These are phyloP conservation scores for Debaryomyces coudertii DNA, from an alignment of 1,139 yeast species.

Conservation along the genomic window DNA sequence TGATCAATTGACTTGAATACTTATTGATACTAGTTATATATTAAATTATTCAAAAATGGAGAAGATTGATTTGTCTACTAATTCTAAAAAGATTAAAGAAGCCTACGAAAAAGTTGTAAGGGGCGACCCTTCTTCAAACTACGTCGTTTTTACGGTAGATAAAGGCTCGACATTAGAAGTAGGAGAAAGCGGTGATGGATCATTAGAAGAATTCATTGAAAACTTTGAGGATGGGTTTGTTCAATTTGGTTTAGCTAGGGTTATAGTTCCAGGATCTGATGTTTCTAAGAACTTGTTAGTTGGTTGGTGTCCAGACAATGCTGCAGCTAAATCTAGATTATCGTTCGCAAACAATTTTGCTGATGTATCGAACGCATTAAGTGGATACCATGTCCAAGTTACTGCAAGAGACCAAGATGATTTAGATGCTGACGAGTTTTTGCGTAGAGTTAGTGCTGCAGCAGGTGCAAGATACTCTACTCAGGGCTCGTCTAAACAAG, in stretches of 20 bases:
- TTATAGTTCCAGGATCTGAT: slow-evolving; percentile 86
- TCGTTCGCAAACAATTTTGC: slow-evolving; percentile 79
- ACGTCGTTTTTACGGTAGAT: slow-evolving; percentile 68
- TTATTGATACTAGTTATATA: slow-evolving; percentile 4
- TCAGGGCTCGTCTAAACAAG: slow-evolving; percentile 31
- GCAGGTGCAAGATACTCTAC: slow-evolving; percentile 94
- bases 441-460: slow-evolving; percentile 81
- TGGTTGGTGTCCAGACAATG: slow-evolving; percentile 93
- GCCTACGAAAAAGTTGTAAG: slow-evolving; percentile 66
- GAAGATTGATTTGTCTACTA: slow-evolving; percentile 58
- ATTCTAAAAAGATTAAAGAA: slow-evolving; percentile 62
- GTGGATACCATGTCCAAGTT: slow-evolving; percentile 92
- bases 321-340: slow-evolving; percentile 74
- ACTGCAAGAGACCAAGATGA: slow-evolving; percentile 96
- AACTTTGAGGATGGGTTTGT: slow-evolving; percentile 86
- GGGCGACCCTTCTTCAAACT: slow-evolving; percentile 58
- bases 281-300: slow-evolving; percentile 80
- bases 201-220: slow-evolving; percentile 75
- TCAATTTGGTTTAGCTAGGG: slow-evolving; percentile 88
- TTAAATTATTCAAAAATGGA: slow-evolving; percentile 40
- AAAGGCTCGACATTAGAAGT: slow-evolving; percentile 60
- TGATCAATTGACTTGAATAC: slow-evolving; percentile 4
- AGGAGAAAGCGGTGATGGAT: slow-evolving; percentile 60
- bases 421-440: slow-evolving; percentile 74
- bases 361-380: slow-evolving; percentile 65